A percentile compares a stretch with the other conserved stretches of the same genome.
These are phyloP conservation scores for Cladophialophora carrionii DNA, from an alignment of 2,329 filamentous ascomycete species.

Conservation along the genomic window DNA sequence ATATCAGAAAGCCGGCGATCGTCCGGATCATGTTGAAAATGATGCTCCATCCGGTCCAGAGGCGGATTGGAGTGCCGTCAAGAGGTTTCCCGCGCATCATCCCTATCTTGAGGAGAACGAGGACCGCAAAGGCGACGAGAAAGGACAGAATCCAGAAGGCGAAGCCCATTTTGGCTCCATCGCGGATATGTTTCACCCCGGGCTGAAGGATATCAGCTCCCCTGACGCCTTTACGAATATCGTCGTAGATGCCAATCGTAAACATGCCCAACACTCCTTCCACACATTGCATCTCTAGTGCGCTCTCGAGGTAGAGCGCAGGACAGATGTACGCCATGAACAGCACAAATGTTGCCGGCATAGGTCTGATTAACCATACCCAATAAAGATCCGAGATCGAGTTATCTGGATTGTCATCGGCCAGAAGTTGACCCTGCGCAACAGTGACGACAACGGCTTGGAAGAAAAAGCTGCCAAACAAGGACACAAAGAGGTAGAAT, in stretches of 20 bases:
- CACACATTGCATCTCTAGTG: slow-evolving; percentile 7
- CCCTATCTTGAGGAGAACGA: neutral
- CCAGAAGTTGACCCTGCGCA: neutral
- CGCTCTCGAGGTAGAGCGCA: slow-evolving; percentile 5
- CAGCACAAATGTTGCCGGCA: neutral
- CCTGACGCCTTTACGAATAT: neutral
- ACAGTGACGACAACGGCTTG: neutral
- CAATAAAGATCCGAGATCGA: neutral
- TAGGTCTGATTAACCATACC: slow-evolving; percentile 7
- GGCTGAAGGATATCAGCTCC: neutral
- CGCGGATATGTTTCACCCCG: slow-evolving; percentile 1
- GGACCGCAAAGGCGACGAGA: neutral
- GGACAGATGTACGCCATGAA: slow-evolving; percentile 8
- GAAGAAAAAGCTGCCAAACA: slow-evolving; percentile 11
- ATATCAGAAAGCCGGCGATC: neutral
- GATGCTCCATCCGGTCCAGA: slow-evolving; percentile 4
- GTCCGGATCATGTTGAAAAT: slow-evolving; percentile 5
- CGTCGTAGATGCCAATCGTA: neutral
- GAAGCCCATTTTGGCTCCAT: slow-evolving; percentile 6
- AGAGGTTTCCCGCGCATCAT: neutral
- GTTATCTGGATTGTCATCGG: slow-evolving; percentile 1
- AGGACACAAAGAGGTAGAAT: slow-evolving; percentile 4
- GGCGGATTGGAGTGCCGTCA: neutral
- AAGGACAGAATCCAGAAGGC: slow-evolving; percentile 10
- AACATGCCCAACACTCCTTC: slow-evolving; percentile 6